phyloP scores from a whole-genome alignment of 2,329 filamentous ascomycete genomes.

The Ceratocystis colombiana region DNA sequence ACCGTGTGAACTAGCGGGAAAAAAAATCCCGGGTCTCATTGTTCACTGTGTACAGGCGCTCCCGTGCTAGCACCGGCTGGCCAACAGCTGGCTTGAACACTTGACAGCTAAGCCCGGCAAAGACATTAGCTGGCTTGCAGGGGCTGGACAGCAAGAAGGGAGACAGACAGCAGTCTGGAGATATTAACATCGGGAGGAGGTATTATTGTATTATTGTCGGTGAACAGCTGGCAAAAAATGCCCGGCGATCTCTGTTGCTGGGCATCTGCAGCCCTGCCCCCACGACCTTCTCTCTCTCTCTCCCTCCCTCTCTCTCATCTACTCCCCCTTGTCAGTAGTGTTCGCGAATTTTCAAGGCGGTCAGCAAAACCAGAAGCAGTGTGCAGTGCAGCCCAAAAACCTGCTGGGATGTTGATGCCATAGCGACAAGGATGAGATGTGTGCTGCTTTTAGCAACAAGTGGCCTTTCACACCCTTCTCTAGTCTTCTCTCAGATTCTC shows the following conservation, averaged over 20 bases:
- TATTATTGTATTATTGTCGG: background rate
- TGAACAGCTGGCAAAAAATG: background rate
- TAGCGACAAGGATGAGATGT: background rate
- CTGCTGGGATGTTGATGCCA: too few relatives aligned
- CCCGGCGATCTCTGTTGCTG: background rate
- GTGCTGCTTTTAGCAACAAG: slow-evolving; percentile 3
- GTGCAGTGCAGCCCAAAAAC: background rate
- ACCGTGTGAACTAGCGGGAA: slow-evolving; percentile 1
- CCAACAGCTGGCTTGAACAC: background rate
- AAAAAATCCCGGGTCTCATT: background rate
- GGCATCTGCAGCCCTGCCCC: background rate
- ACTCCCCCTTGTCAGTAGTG: background rate
- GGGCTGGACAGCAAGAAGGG: background rate
- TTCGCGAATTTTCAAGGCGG: background rate
- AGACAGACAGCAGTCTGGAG: background rate
- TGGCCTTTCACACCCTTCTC: slow-evolving; percentile 6
- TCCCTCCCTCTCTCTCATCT: background rate
- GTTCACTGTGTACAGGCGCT: background rate
- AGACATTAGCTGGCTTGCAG: background rate
- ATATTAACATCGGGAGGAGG: background rate
- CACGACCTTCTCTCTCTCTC: too few relatives aligned
- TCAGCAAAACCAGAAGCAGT: background rate
- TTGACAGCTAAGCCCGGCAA: slow-evolving; percentile 1
- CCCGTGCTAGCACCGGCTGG: background rate
- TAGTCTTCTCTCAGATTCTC: background rate